Base-by-base conservation (phyloP, 2,329 filamentous ascomycete species). In the Botryotinia narcissicola region DNA sequence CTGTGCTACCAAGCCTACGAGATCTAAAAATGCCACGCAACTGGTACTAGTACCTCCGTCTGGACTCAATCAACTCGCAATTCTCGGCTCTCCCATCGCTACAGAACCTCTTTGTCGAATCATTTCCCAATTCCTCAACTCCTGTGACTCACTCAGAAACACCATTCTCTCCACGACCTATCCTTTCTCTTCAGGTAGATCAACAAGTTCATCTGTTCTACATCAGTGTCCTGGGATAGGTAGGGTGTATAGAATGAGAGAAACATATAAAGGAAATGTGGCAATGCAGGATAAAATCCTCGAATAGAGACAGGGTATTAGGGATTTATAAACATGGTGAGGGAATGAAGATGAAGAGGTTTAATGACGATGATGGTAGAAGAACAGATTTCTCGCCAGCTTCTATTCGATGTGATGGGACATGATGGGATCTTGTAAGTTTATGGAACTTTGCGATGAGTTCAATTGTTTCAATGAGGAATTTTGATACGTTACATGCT, bases 311-410 rank as follows among this genome's bases (percentile, higher is more conserved):
- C 18, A 5, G 12, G 18, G n/a, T 2, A 54, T 29, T 40, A 12
- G 8, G 37, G 5, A 5, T 66, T 42, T 20, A 35, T 29, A 4
- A 3, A 10, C 60, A 32, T 71, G 35, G 25, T 32, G 44, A 40
- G 57, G 32, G 2, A 9, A 32, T 20, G 9, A 40, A 16, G 25
- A 37, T 66, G 44, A n/a, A 57, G 18, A 54, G 46, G 8, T 40
- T 29, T 16, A 29, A 32, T 18, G 35, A 40, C 10, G 37, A 64
- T 57, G 35, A 57, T 42, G 46, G 25, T 7, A 64, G 44, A 46
- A 40, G 70, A 22, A 72, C 60, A 8, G 60, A 57, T 32, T 72
- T 72, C 46, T 67, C 37, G 10, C 37, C 70, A 8, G 46, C 46
- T 3, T 71, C 66, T 57, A 20, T 67, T 44, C 18, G 9, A 57